Evolutionary conservation across 768 basidiomycete genomes (phyloP), one percentile per base, ranked within the genome.

Genomic region (Tylopilus balloui): DNA sequence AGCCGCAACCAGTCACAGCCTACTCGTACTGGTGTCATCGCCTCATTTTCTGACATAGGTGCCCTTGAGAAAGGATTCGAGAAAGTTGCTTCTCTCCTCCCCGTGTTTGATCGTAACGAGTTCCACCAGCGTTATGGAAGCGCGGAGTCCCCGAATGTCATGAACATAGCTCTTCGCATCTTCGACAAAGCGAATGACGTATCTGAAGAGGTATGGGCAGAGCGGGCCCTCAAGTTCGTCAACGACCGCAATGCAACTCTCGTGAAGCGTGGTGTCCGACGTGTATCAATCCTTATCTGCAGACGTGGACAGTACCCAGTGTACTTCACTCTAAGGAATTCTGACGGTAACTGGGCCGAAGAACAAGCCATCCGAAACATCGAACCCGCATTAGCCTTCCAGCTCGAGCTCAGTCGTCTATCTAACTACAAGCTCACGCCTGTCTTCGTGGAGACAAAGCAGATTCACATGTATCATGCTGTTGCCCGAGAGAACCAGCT

Each of bases 281-380:
- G 96, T 59, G 76, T 95, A 40, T 91, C 95, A 1, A 80, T 96
- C 68, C 72, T 98, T 50, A 84, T 98, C 54, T 98, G 96, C 73
- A 86, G 91, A 42, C 84, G 79, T 49, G 86, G 87, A 42, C 84
- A 88, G 66, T 98, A 98, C 68, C 96, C 96, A 6, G 81, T 88
- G 61, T 98, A 94, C 78, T 92, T 84, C 74, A 98, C 96, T 42
- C 72, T 98, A 14, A 86, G 95, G 48, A 81, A 85, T 44, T 72
- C 75, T 52, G 78, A 81, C 35, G 83, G 79, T 13, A 66, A 69
- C 14, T 99, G 96, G 96, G 79, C 75, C 42, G 96, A 99, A 76
- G 92, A 98, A 66, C 83, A 92, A 66, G 86, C 93, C 13, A 95
- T 99, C 66, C 88, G 96, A 66, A 96, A 98, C 73, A 93, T 96